These are phyloP conservation scores for Colletotrichum godetiae DNA, from an alignment of 2,329 filamentous ascomycete species.

Conservation along the genomic window DNA sequence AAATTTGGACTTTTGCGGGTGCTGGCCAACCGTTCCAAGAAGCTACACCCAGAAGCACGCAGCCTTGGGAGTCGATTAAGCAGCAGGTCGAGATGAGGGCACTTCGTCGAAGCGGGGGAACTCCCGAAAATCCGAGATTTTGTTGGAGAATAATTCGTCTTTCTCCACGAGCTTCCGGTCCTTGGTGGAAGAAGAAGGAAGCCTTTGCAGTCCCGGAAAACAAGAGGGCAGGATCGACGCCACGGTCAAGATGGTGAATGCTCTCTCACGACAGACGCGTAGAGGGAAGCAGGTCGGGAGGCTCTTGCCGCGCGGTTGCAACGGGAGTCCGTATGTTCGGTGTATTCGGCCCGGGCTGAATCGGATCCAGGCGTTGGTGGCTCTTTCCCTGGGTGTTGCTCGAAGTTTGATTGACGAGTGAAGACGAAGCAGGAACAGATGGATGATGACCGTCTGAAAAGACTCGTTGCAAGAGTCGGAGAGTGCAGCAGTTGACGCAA, in stretches of 20 bases:
- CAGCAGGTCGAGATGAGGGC: not conserved
- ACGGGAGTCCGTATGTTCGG: not conserved
- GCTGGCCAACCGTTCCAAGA: not conserved
- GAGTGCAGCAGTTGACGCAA: slow-evolving; percentile 9
- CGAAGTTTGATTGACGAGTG: not conserved
- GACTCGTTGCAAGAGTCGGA: not conserved
- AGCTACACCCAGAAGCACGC: not conserved
- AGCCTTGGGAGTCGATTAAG: not conserved
- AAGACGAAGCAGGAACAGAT: not conserved
- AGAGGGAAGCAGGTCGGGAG: not conserved
- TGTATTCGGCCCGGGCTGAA: slow-evolving; percentile 7
- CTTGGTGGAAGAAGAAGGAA: not conserved
- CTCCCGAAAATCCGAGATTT: not conserved
- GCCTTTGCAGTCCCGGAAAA: not conserved
- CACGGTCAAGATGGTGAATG: not conserved
- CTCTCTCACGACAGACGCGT: not conserved
- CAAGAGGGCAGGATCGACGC: not conserved
- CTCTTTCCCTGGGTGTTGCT: not conserved
- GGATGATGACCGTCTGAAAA: not conserved
- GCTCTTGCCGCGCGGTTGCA: not conserved
- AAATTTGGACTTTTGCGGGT: not conserved
- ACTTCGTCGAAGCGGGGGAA: not conserved
- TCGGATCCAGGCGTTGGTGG: not conserved
- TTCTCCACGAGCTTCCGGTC: not conserved
- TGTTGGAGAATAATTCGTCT: not conserved